Evolutionary conservation across 371 early-diverging fungal genomes (phyloP), one percentile per base, ranked within the genome.

Genomic region (Mycotypha africana): DNA sequence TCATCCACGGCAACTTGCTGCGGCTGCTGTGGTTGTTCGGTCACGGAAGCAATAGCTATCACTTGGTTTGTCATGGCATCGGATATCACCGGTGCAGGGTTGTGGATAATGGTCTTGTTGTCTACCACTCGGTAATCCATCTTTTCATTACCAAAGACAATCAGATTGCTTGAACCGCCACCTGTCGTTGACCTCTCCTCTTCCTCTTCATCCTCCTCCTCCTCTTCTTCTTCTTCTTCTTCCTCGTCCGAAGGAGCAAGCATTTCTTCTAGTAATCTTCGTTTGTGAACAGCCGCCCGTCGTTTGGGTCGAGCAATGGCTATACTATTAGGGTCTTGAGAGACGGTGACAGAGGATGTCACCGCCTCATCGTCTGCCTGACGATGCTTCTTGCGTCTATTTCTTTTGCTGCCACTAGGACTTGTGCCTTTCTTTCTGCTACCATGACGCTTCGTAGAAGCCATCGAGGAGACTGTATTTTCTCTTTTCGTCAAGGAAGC

Each of bases 81-180:
- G 21, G 42, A 26, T 35, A 36, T 31, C 25, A 49, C 38, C 35
- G 38, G 55, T 21, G 30, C 20, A 14, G 36, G 30, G 30, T 58
- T 36, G 46, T 70, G 70, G 8, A 50, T 65, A 49, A 74, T 74
- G 16, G 68, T 70, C 22, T 58, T 36, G 31, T 74, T 70, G 23
- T 60, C 62, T 5, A 62, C 60, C 15, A 74, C 68, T 23, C 48
- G 48, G 33, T 67, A 53, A 39, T 70, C 75, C 70, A 70, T 70
- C 26, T 63, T 49, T 40, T 68, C 70, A 19, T 66, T 62, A 19
- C 69, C 55, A 45, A 49, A 66, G 3, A 67, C 62, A 26, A 69
- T 55, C n/a, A 67, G 17, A 10, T 49, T 49, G 12, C 56, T 50
- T n/a, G n/a, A n/a, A n/a, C n/a, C n/a, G n/a, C n/a, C n/a, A n/a